phyloP scores from a whole-genome alignment of 1,139 yeast genomes.

The Lodderomyces margitis region DNA sequence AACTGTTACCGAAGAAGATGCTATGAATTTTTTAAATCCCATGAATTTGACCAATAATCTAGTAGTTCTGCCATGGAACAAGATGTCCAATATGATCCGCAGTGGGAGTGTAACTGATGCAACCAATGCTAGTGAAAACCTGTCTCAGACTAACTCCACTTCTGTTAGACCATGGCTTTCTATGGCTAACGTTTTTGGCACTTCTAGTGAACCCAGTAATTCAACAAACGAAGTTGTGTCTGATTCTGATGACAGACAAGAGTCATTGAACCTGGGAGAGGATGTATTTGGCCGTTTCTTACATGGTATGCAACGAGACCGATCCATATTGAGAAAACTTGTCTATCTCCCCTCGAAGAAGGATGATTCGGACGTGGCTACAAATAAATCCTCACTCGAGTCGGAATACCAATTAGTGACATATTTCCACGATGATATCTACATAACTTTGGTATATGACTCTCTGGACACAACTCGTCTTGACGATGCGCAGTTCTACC shows the following conservation, averaged over 20 bases:
- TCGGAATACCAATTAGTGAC: constrained; percentile 35
- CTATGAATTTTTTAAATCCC: constrained; percentile 27
- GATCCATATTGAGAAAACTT: constrained; percentile 24
- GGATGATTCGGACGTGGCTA: constrained; percentile 12
- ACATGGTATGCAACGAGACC: constrained; percentile 24
- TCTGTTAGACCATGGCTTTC: constrained; percentile 21
- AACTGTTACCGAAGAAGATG: not conserved
- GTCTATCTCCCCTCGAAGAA: constrained; percentile 25
- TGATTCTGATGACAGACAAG: not conserved
- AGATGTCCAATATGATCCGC: constrained; percentile 30
- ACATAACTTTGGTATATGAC: constrained; percentile 31
- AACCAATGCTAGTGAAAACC: not conserved
- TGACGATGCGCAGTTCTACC: constrained; percentile 25
- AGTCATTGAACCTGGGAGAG: constrained; percentile 18
- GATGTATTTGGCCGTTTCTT: constrained; percentile 26
- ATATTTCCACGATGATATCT: constrained; percentile 24
- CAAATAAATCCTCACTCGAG: constrained; percentile 4
- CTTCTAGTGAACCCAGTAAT: constrained; percentile 4
- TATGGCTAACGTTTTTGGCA: constrained; percentile 24
- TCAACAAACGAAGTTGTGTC: too few species aligned
- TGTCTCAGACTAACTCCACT: not conserved
- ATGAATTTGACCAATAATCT: constrained; percentile 35
- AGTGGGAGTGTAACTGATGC: constrained; percentile 5
- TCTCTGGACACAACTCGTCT: constrained; percentile 23
- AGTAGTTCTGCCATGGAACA: constrained; percentile 40